Evolutionary conservation across 768 basidiomycete species (phyloP).

Genomic region (Rhodotorula kratochvilovae): DNA sequence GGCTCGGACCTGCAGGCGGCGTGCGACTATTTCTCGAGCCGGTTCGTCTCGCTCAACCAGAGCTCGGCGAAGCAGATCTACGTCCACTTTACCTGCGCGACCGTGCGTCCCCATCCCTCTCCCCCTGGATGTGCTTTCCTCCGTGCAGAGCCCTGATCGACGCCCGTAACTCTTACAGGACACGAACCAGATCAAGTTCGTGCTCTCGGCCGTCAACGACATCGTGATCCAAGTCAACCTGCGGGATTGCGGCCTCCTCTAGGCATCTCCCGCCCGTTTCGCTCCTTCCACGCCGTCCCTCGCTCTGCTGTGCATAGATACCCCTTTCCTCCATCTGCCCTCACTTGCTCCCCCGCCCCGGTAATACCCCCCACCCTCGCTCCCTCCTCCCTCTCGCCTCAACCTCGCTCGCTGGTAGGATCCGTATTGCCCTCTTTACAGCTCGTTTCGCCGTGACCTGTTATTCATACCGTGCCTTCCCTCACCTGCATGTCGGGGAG

Average conservation of each 20-base stretch:
- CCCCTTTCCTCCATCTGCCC: not conserved
- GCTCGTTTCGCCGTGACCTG: too few relatives aligned
- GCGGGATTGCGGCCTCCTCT: conserved; percentile 38
- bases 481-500: too few relatives aligned
- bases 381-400: not conserved
- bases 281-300: too few relatives aligned
- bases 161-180: not conserved
- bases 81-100: conserved; percentile 43
- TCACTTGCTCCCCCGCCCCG: not conserved
- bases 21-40: conserved; percentile 73
- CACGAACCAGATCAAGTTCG: conserved; percentile 42
- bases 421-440: too few relatives aligned
- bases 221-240: conserved; percentile 41
- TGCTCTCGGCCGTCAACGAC: conserved; percentile 45
- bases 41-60: conserved; percentile 89
- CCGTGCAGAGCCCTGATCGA: not conserved
- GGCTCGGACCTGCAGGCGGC: conserved; percentile 85
- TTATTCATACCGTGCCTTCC: too few relatives aligned
- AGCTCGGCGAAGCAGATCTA: conserved; percentile 58
- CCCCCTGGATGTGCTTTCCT: not conserved
- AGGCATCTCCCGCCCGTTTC: not conserved
- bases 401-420: too few relatives aligned
- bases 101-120: conserved; percentile 7
- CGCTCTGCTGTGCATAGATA: not conserved
- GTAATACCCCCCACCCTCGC: not conserved